These are phyloP conservation scores for Microbotryomycetes sp. DNA, from an alignment of 1,284 basidiomycete genomes.

Conservation along the genomic window DNA sequence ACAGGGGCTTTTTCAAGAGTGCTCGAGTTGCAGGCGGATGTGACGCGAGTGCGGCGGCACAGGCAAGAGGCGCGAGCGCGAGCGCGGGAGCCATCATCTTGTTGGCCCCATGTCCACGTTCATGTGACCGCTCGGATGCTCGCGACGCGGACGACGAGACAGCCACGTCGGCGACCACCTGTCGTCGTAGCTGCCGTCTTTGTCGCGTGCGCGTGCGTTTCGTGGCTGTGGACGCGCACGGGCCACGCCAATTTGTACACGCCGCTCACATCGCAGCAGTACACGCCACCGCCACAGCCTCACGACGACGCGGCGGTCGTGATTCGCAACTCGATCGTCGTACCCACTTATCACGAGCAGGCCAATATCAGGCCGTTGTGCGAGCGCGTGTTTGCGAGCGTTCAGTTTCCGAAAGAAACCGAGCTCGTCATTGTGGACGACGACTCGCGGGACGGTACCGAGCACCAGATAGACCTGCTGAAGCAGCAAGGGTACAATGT, in stretches of 20 bases:
- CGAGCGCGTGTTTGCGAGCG: conserved; percentile 41
- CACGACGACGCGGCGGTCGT: background rate
- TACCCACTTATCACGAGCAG: conserved; percentile 49
- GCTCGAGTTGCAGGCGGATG: background rate
- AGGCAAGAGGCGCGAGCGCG: background rate
- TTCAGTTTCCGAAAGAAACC: conserved; percentile 22
- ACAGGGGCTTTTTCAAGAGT: background rate
- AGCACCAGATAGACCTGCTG: conserved; percentile 43
- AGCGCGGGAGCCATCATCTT: background rate
- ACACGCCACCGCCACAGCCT: conserved; percentile 17
- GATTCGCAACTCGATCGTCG: conserved; percentile 44
- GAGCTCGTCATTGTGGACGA: conserved; percentile 50
- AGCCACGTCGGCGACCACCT: too few species aligned
- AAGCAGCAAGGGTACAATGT: conserved; percentile 45
- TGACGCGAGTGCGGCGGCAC: too few species aligned
- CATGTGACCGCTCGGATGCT: background rate
- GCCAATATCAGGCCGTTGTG: conserved; percentile 46
- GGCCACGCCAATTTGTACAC: conserved; percentile 10
- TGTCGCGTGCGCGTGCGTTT: background rate
- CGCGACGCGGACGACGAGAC: background rate
- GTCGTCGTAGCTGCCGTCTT: background rate
- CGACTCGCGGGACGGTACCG: conserved; percentile 47
- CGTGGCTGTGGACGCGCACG: background rate
- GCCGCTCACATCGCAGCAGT: conserved; percentile 16
- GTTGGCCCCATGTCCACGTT: background rate